Evolutionary conservation across 345 rosid genomes (phyloP), one percentile per base, ranked within the genome.

Genomic region (Pelargonium nanum): DNA sequence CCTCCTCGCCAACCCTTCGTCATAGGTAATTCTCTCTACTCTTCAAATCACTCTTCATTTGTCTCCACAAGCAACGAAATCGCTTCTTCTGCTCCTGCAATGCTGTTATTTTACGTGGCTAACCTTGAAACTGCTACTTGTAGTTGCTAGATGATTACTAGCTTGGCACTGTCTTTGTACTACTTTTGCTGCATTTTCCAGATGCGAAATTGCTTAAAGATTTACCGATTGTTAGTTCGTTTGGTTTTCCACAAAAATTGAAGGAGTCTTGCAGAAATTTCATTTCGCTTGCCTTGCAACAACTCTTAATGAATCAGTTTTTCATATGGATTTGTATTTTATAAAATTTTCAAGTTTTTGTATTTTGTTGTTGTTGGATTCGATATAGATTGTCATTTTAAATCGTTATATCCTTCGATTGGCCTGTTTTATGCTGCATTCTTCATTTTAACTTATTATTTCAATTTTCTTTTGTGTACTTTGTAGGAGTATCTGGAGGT

Each of bases 401-500:
- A 32, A 4, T 32, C 5, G n/a, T 9, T 45, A 9, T 28, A 28
- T 28, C 32, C n/a, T 28, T 28, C 32, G 15, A 40, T 40, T 10
- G 48, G 48, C 13, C 48, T 40, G 48, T 40, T 40, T 2, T 52
- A 52, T 52, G 55, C 5, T 52, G 22, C 30, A 25, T 69, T 53
- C 23, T 22, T 55, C 53, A n/a, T n/a, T 22, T 26, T 22, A 55
- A 32, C 0, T 22, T 1, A 24, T 4, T 21, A 0, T 26, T 10
- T 56, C 17, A 19, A 66, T 66, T 24, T 67, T 1, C 0, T 56
- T 73, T 52, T 19, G 20, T 24, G 17, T 34, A 34, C 55, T 30
- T 20, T 65, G 58, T 74, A 94, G 97, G 99, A 64, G 99, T 94
- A 23, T 88, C 93, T 8, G 99, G 99, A 57, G 99, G 99, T 70